Evolutionary conservation across 2,329 filamentous ascomycete species (phyloP).

Genomic region (Colletotrichum acutatum): DNA sequence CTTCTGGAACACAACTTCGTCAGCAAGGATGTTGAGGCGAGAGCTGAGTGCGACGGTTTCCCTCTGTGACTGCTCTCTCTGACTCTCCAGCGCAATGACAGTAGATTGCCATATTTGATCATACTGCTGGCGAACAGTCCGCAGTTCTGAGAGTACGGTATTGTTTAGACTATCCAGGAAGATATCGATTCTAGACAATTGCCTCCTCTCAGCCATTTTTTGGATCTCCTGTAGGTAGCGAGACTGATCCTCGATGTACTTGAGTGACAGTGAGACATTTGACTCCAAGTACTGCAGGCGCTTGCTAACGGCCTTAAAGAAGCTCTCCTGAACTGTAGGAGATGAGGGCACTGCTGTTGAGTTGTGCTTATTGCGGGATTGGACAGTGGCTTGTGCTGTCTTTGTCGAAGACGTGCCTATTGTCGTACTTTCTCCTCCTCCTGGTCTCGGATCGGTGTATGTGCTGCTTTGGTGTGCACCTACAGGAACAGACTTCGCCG

Average conservation of each 20-base stretch:
- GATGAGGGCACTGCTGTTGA: conserved; percentile 61
- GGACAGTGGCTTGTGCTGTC: conserved; percentile 40
- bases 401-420: conserved; percentile 38
- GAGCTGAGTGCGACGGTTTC: conserved; percentile 86
- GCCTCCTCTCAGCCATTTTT: conserved; percentile 85
- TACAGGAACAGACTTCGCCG: background rate
- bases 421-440: background rate
- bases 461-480: background rate
- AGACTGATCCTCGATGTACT: conserved; percentile 98
- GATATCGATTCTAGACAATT: conserved; percentile 82
- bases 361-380: conserved; percentile 51
- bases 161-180: conserved; percentile 89
- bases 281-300: conserved; percentile 90
- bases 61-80: conserved; percentile 84
- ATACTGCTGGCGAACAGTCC: conserved; percentile 83
- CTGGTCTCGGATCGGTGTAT: background rate
- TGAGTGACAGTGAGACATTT: conserved; percentile 90
- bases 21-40: conserved; percentile 88
- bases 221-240: conserved; percentile 89
- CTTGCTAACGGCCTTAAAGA: conserved; percentile 97
- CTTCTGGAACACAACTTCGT: conserved; percentile 89
- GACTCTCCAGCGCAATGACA: conserved; percentile 88
- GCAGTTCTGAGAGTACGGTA: conserved; percentile 85
- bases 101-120: conserved; percentile 98
- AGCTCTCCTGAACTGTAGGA: conserved; percentile 94